These are phyloP conservation scores for Hamamelis virginiana DNA, from an alignment of 164 flowering plant species.

Conservation along the genomic window DNA sequence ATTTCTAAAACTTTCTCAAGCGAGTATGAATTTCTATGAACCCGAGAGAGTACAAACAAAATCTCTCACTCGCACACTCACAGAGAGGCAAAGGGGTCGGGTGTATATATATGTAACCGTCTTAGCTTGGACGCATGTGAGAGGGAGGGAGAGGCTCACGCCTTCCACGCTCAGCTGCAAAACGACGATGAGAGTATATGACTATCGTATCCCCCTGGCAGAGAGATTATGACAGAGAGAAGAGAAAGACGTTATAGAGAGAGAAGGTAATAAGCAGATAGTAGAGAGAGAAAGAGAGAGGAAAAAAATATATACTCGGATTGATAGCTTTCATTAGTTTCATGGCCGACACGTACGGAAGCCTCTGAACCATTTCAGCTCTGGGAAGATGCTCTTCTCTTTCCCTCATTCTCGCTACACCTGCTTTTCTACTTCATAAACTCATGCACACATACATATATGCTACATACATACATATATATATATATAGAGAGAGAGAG, in stretches of 20 bases:
- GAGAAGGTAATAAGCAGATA: too few species aligned
- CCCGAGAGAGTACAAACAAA: too few species aligned
- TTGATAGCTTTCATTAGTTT: background rate
- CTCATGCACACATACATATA: too few species aligned
- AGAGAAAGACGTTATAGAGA: background rate
- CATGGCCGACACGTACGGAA: background rate
- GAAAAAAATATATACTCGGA: too few species aligned
- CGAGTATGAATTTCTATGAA: too few species aligned
- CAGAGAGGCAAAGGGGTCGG: too few species aligned
- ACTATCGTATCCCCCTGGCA: background rate
- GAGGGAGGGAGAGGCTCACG: background rate
- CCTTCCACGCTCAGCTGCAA: background rate
- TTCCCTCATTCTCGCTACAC: background rate
- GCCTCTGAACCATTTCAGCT: background rate
- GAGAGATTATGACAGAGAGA: background rate
- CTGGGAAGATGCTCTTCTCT: background rate
- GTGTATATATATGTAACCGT: too few species aligned
- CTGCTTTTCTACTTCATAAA: background rate
- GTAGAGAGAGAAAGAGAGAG: background rate
- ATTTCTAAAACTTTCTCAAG: too few species aligned
- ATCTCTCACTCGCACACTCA: too few species aligned
- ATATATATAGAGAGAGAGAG: too few species aligned
- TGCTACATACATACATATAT: too few species aligned
- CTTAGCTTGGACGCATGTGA: background rate
- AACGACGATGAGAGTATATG: background rate